Evolutionary conservation across 306 rosid genomes (phyloP).

Genomic region (Malus sylvestris): DNA sequence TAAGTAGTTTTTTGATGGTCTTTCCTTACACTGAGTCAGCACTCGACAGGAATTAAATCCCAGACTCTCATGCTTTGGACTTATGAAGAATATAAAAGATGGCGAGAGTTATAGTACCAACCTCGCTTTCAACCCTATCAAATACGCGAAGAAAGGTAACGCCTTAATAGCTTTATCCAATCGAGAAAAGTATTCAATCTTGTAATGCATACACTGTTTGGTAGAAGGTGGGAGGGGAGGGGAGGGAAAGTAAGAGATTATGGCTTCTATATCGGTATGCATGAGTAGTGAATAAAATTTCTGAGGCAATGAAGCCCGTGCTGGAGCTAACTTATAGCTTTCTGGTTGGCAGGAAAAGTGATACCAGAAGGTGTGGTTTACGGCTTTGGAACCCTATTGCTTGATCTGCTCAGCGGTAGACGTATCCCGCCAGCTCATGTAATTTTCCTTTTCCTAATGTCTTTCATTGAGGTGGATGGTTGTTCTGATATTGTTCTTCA

Average conservation of each 20-base stretch:
- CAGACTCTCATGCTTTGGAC: constrained; percentile 93
- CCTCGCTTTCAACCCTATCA: constrained; percentile 90
- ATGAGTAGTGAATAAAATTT: not conserved
- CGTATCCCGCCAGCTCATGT: constrained; percentile 94
- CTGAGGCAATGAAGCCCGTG: not conserved
- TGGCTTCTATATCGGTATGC: not conserved
- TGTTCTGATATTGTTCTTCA: constrained; percentile 10
- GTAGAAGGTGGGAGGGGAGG: not conserved
- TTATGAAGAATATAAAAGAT: constrained; percentile 91
- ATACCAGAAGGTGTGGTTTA: constrained; percentile 74
- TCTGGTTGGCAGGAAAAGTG: constrained; percentile 65
- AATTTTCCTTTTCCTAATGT: constrained; percentile 14
- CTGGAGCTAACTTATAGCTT: not conserved
- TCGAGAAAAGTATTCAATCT: not conserved
- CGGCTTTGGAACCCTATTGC: constrained; percentile 86
- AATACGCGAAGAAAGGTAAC: constrained; percentile 77
- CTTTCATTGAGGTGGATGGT: constrained; percentile 3
- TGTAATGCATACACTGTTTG: not conserved
- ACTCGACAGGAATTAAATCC: constrained; percentile 72
- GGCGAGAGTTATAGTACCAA: constrained; percentile 82
- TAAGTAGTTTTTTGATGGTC: constrained; percentile 1
- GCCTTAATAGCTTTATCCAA: not conserved
- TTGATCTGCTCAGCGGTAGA: constrained; percentile 88
- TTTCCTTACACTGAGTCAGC: constrained; percentile 17
- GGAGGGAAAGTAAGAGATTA: not conserved